Base-by-base conservation (phyloP, 208 protist genomes). In the Angomonas deanei region DNA sequence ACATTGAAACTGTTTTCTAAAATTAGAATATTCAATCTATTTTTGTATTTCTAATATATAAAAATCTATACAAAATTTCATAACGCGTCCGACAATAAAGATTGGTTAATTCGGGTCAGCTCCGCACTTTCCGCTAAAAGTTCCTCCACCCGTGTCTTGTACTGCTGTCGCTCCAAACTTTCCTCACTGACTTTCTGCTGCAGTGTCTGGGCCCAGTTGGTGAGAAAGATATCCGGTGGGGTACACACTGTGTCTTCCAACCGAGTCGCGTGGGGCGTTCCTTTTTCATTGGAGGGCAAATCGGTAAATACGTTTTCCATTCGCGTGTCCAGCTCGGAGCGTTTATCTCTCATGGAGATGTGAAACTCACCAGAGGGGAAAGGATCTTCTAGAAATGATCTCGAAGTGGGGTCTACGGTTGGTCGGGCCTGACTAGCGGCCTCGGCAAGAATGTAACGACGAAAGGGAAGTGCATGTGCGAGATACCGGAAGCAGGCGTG, bases 401-500 rank as follows among this genome's bases (percentile, higher is more conserved):
- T 27, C 30, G 2, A 13, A 15, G 0, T 68, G 13, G 0, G n/a
- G 26, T 31, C 17, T n/a, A 11, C 26, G 36, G 36, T 42, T 8
- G 36, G 36, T 42, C 36, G 56, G 21, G 27, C 28, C 30, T 15
- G 32, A 3, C n/a, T n/a, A n/a, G 50, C 50, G 28, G 50, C 50
- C 23, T 30, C 5, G 6, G 19, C 23, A 2, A 56, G 50, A 8
- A 82, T 72, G 42, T 80, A 86, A 1, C 77, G 72, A 4, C 87
- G 84, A 58, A 93, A 93, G 2, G 83, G 87, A 19, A 93, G 70
- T 2, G 78, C 70, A 56, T 83, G 82, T 19, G 73, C 64, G 1
- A 93, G 42, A 70, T 93, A 93, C 31, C 76, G 81, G 52, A 74
- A 82, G 49, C 80, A 59, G 1, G 70, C 64, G 58, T 93, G 81